These are phyloP conservation scores for Flueggea neowawraea DNA, from an alignment of 441 rosid genomes.

Conservation along the genomic window DNA sequence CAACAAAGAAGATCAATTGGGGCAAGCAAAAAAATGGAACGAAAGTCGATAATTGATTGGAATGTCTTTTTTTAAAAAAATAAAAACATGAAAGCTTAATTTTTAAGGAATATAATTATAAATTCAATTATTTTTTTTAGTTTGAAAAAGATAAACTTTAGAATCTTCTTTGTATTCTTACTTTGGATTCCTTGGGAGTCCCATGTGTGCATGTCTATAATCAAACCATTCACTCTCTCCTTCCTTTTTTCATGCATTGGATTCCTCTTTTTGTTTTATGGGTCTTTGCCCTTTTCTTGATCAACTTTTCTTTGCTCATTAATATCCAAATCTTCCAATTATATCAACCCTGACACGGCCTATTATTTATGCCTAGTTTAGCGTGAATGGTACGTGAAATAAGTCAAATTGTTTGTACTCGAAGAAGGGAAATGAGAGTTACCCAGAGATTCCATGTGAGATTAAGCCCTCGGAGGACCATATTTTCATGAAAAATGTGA, in stretches of 20 bases:
- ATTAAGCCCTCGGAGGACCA: no score
- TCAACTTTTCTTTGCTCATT: not conserved
- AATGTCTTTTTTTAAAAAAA: no score
- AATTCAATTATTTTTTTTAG: no score
- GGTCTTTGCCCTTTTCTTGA: no score
- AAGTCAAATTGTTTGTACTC: not conserved
- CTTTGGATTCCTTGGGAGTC: conserved; percentile 43
- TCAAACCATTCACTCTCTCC: not conserved
- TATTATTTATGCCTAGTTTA: conserved; percentile 12
- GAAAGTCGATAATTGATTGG: no score
- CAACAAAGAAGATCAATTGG: no score
- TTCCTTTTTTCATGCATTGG: conserved; percentile 28
- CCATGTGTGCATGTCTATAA: conserved; percentile 21
- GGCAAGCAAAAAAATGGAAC: no score
- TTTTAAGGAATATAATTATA: no score
- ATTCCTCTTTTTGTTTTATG: conserved; percentile 29
- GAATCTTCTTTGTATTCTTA: conserved; percentile 7
- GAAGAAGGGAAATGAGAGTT: no score
- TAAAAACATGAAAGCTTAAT: conserved; percentile 7
- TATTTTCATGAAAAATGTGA: no score
- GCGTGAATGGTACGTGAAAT: conserved; percentile 3
- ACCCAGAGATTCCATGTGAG: no score
- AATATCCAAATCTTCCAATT: conserved; percentile 10
- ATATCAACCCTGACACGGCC: not conserved
- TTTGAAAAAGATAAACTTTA: no score